These are phyloP conservation scores for Fusarium virguliforme DNA, from an alignment of 2,329 filamentous ascomycete species.

Conservation along the genomic window DNA sequence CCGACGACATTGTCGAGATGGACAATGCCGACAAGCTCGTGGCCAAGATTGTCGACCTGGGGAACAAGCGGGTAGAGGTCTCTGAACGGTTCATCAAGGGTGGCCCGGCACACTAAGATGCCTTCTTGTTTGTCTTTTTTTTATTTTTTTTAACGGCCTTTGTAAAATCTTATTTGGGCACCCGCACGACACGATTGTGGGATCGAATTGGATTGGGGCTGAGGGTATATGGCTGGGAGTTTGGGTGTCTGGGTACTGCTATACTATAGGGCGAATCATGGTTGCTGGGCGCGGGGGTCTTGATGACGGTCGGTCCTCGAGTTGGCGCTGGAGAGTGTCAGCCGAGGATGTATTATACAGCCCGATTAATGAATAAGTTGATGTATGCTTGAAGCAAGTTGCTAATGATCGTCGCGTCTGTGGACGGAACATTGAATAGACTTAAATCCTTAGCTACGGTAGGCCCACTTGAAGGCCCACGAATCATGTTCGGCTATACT, in stretches of 20 bases:
- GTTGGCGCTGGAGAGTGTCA: slow-evolving; percentile 14
- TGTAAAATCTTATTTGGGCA: slow-evolving; percentile 27
- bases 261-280: slow-evolving; percentile 23
- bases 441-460: slow-evolving; percentile 4
- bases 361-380: slow-evolving; percentile 24
- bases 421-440: slow-evolving; percentile 2
- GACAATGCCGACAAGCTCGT: slow-evolving; percentile 77
- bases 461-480: background rate
- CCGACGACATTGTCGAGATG: slow-evolving; percentile 86
- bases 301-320: slow-evolving; percentile 1
- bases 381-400: slow-evolving; percentile 2
- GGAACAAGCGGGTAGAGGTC: slow-evolving; percentile 74
- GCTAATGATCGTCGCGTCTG: background rate
- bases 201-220: slow-evolving; percentile 34
- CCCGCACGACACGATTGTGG: slow-evolving; percentile 26
- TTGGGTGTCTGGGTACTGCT: slow-evolving; percentile 38
- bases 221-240: slow-evolving; percentile 39
- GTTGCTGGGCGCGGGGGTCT: slow-evolving; percentile 15
- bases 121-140: slow-evolving; percentile 14
- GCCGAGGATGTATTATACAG: slow-evolving; percentile 30
- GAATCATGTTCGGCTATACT: slow-evolving; percentile 1
- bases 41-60: slow-evolving; percentile 80
- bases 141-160: slow-evolving; percentile 22
- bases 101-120: slow-evolving; percentile 25
- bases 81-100: slow-evolving; percentile 62